Conservation (phyloP, 1,139 yeast genomes). For the Sugiyamaella novakii region DNA sequence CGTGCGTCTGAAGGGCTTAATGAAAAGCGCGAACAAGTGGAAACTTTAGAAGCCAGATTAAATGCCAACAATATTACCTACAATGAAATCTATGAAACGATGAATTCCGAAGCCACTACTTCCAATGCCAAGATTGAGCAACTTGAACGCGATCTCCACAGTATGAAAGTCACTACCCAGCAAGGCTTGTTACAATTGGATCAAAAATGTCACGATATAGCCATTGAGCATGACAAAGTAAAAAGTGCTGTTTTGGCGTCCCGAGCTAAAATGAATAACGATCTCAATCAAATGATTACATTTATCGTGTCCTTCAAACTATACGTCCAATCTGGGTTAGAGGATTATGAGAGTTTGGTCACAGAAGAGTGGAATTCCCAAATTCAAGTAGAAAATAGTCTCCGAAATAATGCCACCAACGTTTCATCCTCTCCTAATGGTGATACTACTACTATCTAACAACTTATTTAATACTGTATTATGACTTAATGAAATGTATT, state of each 20-base stretch:
- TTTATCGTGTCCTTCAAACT: constrained; percentile 64
- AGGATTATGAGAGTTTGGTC: constrained; percentile 53
- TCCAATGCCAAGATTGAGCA: constrained; percentile 68
- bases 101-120: constrained; percentile 56
- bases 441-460: constrained; percentile 1
- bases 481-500: constrained; percentile 5
- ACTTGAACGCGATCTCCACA: constrained; percentile 61
- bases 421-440: background rate
- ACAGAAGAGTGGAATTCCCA: constrained; percentile 30
- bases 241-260: constrained; percentile 52
- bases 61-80: constrained; percentile 56
- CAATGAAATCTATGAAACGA: constrained; percentile 60
- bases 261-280: constrained; percentile 54
- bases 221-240: constrained; percentile 57
- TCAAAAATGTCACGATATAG: constrained; percentile 56
- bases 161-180: constrained; percentile 54
- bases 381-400: constrained; percentile 14
- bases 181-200: constrained; percentile 60
- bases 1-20: constrained; percentile 54
- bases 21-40: constrained; percentile 62
- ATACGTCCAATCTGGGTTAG: constrained; percentile 60
- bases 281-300: constrained; percentile 60
- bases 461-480: constrained; percentile 4
- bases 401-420: background rate
- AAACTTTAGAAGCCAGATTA: constrained; percentile 59